Evolutionary conservation across 306 rosid genomes (phyloP), one percentile per base, ranked within the genome.

Genomic region (Prunus dulcis): DNA sequence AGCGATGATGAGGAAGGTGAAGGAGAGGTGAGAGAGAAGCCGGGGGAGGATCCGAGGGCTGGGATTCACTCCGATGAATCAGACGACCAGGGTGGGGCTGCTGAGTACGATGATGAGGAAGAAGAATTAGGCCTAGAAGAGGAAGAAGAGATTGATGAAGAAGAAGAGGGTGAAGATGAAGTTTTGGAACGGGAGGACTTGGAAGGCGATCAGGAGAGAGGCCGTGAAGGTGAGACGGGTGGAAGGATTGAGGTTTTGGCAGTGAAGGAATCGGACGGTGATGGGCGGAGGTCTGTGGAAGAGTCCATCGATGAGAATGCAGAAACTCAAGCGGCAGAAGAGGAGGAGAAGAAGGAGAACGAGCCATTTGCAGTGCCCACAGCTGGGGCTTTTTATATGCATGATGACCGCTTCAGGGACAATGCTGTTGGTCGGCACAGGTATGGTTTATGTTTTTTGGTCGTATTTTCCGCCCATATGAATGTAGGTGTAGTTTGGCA

Each of bases 341-440:
- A 73, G 38, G 89, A 76, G 79, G 97, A 88, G 96, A 91, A 94
- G 86, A 91, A 90, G 90, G 96, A 89, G 88, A 86, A 90, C 64
- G 98, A 91, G 73, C 98, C 98, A 27, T 93, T 91, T 79, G 96
- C 98, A 2, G 98, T 93, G 56, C 98, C 97, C 52, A 91, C 98
- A 0, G 97, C 98, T n/a, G 98, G 98, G 76, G 98, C 97, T 2
- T 93, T 93, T 74, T 93, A 93, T 80, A 93, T 93, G 98, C 98
- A 93, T 17, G 98, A 93, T 72, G 98, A 93, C 53, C 89, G 98
- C 41, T 93, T 93, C 64, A 86, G 96, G 88, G 98, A 90, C 80
- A 91, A 78, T 87, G 80, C 91, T 6, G 91, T 88, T 71, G 93
- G 89, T 38, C 89, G 97, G 75, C 84, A 81, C 81, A 91, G 98